Base-by-base conservation (phyloP, 257 asterid genomes). In the Echium plantagineum region DNA sequence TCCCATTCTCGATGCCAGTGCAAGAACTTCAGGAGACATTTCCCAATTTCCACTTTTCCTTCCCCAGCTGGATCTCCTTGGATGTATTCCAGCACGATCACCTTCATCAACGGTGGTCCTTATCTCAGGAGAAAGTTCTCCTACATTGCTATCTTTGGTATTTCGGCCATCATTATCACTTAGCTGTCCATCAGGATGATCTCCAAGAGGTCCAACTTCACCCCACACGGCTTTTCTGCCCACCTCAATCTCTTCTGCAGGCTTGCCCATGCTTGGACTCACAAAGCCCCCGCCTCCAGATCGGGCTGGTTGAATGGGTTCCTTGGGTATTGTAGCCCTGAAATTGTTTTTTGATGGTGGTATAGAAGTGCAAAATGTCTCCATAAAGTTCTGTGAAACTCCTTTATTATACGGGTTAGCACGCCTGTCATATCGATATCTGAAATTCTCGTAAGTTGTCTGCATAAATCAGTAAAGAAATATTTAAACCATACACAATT, bases 31-130 rank as follows among this genome's bases (percentile, higher is more conserved):
- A 12, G 98, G 98, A 5, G 98, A 86, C 94, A 86, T 91, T 61
- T 91, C 98, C 98, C 97, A 93, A 75, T 83, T 93, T 64, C 96
- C 98, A 30, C 97, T 86, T 69, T 82, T 84, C 75, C 97, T 80
- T 47, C 97, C 98, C 98, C 98, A 89, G 47, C 86, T 86, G 2
- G 97, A 84, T 24, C 94, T 82, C 66, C 95, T 82, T 0, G 91
- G 78, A 70, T 86, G 94, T 51, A 82, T 74, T 65, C 94, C 96
- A 1, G 74, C 89, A 7, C 95, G 95, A 67, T 90, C 98, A 22
- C 82, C 78, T 73, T 88, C 96, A 21, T 79, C 89, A 28, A 91
- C 96, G 0, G 83, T 85, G 17, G 82, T 83, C 81, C 98, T 85
- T 51, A 82, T 76, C 85, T 88, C 98, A 0, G 91, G 91, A 31